Percentiles rank a stretch among this genome's conserved stretches.
Conservation (phyloP, 495 filamentous ascomycete species). For the Aspergillus conjunctus region DNA sequence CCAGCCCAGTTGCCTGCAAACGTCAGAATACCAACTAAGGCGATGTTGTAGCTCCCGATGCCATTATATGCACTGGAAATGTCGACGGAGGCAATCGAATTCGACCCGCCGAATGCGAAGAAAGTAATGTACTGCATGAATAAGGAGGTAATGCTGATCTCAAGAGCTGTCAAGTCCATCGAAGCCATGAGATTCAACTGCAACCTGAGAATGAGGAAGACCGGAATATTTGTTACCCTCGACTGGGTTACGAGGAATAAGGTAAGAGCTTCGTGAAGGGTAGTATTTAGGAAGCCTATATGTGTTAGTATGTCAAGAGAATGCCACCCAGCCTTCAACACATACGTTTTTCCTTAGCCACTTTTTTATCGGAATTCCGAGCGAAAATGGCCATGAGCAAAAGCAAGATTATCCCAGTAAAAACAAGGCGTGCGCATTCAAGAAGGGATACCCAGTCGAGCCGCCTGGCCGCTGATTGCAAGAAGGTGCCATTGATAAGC, state of each 20-base stretch:
- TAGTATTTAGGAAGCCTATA: conserved; percentile 20
- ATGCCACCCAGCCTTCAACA: background rate
- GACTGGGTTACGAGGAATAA: conserved; percentile 88
- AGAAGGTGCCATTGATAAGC: conserved; percentile 61
- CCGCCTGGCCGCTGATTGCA: conserved; percentile 47
- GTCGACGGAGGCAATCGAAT: conserved; percentile 88
- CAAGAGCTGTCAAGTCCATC: conserved; percentile 49
- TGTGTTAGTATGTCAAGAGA: conserved; percentile 13
- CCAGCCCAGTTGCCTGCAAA: conserved; percentile 92
- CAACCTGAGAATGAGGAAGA: conserved; percentile 73
- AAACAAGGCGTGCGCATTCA: conserved; percentile 43
- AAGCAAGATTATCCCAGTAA: conserved; percentile 51
- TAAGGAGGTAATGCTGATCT: conserved; percentile 63
- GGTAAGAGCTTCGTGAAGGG: conserved; percentile 67
- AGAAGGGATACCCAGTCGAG: conserved; percentile 53
- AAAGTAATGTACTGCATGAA: conserved; percentile 76
- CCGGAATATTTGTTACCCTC: conserved; percentile 75
- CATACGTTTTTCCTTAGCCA: conserved; percentile 20
- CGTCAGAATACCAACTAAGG: conserved; percentile 74
- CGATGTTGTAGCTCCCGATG: conserved; percentile 65
- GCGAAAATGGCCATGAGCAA: conserved; percentile 34
- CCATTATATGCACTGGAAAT: conserved; percentile 85
- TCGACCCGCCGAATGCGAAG: conserved; percentile 89
- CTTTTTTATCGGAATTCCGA: background rate
- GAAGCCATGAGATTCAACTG: conserved; percentile 54